These are phyloP conservation scores for Glarea lozoyensis DNA, from an alignment of 495 filamentous ascomycete genomes.

Conservation along the genomic window DNA sequence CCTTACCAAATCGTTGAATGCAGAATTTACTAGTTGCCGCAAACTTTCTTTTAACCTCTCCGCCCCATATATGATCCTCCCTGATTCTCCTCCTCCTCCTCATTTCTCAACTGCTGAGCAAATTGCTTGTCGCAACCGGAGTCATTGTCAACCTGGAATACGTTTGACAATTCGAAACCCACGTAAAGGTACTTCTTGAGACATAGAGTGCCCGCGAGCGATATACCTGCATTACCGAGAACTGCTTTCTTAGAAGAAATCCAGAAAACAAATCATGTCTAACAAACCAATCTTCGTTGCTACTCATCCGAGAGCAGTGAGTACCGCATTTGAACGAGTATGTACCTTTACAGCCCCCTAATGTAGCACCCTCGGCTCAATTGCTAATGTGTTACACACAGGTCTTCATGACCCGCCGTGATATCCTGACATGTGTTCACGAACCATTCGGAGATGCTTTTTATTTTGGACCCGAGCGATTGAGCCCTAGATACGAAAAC, in stretches of 20 bases:
- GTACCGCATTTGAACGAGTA: slow-evolving; percentile 92
- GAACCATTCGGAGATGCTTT: slow-evolving; percentile 96
- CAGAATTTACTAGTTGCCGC: too few species aligned
- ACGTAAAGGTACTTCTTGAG: slow-evolving; percentile 4
- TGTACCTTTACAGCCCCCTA: slow-evolving; percentile 15
- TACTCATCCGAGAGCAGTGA: slow-evolving; percentile 89
- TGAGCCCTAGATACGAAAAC: slow-evolving; percentile 64
- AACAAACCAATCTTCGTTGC: slow-evolving; percentile 81
- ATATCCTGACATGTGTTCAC: slow-evolving; percentile 74
- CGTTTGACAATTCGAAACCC: neutral
- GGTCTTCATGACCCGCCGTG: slow-evolving; percentile 91
- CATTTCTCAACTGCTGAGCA: too few species aligned
- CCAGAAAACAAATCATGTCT: slow-evolving; percentile 42
- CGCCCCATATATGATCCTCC: too few species aligned
- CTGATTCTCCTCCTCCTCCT: too few species aligned
- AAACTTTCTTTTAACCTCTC: too few species aligned
- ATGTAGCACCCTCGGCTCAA: neutral
- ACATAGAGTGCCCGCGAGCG: neutral
- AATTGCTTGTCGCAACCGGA: too few species aligned
- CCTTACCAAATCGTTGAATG: too few species aligned
- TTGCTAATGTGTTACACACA: slow-evolving; percentile 24
- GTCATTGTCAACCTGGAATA: slow-evolving; percentile 9
- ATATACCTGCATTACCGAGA: neutral
- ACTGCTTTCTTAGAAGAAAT: neutral
- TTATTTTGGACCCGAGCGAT: slow-evolving; percentile 86